These are phyloP conservation scores for Sabuloglossum arenarium DNA, from an alignment of 495 filamentous ascomycete species.

Conservation along the genomic window DNA sequence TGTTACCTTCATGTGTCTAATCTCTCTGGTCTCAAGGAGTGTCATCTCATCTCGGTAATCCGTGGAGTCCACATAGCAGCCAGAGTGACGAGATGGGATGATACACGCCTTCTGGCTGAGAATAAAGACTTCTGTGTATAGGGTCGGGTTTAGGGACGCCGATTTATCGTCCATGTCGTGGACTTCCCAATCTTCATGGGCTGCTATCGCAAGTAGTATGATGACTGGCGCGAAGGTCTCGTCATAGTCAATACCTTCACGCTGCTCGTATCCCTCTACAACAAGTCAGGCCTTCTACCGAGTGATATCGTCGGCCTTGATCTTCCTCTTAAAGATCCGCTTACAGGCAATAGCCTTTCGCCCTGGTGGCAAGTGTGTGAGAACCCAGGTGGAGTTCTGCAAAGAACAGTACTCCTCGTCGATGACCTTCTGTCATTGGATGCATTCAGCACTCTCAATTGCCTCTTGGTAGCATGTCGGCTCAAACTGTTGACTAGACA, in stretches of 20 bases:
- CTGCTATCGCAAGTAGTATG: constrained; percentile 6
- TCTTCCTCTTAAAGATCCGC: constrained; percentile 12
- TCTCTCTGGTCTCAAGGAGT: too few species aligned
- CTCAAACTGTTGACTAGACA: too few species aligned
- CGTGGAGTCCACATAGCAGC: too few species aligned
- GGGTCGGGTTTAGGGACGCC: constrained; percentile 13
- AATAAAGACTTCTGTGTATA: constrained; percentile 12
- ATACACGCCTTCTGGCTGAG: constrained; percentile 10
- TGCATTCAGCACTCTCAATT: background rate
- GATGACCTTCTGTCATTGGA: background rate
- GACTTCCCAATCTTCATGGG: constrained; percentile 10
- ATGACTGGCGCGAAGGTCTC: constrained; percentile 12
- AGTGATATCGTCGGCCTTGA: background rate
- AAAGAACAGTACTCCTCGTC: background rate
- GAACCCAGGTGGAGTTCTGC: constrained; percentile 1
- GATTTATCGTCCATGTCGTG: constrained; percentile 17
- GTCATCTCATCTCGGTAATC: too few species aligned
- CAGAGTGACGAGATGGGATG: too few species aligned
- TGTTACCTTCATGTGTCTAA: too few species aligned
- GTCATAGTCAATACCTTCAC: constrained; percentile 11
- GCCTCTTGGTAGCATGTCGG: background rate
- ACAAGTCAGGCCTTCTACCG: constrained; percentile 12
- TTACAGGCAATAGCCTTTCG: constrained; percentile 4
- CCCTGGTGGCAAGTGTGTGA: background rate
- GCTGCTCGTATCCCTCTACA: constrained; percentile 10